These are phyloP conservation scores for Xylariomycetidae sp. DNA, from an alignment of 2,329 filamentous ascomycete species.

Conservation along the genomic window DNA sequence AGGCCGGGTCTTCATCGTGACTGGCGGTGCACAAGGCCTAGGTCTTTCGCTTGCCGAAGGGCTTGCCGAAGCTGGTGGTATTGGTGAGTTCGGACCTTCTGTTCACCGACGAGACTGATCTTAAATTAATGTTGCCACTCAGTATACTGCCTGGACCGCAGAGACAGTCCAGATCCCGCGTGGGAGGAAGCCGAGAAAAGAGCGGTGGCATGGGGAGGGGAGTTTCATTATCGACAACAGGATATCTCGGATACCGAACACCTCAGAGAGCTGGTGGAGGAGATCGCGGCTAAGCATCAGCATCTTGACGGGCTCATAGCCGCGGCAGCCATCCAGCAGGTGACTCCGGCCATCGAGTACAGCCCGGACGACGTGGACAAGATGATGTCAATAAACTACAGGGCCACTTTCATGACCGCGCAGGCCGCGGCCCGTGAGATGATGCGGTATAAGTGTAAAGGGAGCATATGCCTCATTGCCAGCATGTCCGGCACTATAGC, in stretches of 20 bases:
- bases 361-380: conserved; percentile 50
- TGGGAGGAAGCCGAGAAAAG: conserved; percentile 57
- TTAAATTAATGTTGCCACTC: not conserved
- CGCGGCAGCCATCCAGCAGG: conserved; percentile 64
- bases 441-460: conserved; percentile 44
- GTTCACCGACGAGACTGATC: too few relatives aligned
- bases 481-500: conserved; percentile 52
- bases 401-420: conserved; percentile 65
- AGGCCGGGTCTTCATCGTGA: conserved; percentile 65
- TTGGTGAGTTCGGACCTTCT: too few relatives aligned
- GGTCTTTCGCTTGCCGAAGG: conserved; percentile 72
- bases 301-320: conserved; percentile 66
- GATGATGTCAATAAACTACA: conserved; percentile 68
- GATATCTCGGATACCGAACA: conserved; percentile 60
- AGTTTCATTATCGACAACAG: conserved; percentile 61
- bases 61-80: conserved; percentile 70
- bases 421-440: conserved; percentile 65
- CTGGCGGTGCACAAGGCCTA: conserved; percentile 66
- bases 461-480: conserved; percentile 53
- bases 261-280: conserved; percentile 53
- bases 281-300: conserved; percentile 56
- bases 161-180: conserved; percentile 45
- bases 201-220: conserved; percentile 59
- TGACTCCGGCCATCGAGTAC: conserved; percentile 65
- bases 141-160: conserved; percentile 56